Conservation (phyloP, 2,329 filamentous ascomycete genomes). For the Bipolaris victoriae region DNA sequence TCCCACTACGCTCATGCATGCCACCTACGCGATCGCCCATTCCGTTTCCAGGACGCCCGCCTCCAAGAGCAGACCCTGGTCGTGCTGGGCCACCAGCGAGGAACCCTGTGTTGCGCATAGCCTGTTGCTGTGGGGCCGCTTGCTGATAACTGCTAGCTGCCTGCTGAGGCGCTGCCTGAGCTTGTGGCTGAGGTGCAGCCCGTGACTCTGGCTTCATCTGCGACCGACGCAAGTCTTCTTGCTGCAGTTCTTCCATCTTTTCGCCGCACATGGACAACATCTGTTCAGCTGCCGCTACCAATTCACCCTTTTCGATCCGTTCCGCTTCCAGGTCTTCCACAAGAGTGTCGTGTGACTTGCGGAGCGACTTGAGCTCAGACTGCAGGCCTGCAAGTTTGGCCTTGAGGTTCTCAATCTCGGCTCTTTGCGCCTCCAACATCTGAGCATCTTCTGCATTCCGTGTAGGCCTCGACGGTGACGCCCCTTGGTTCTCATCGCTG, state of each 20-base stretch:
- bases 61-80: constrained; percentile 36
- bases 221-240: constrained; percentile 60
- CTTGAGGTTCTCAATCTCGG: constrained; percentile 71
- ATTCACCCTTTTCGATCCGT: constrained; percentile 81
- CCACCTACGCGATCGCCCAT: constrained; percentile 32
- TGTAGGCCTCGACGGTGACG: constrained; percentile 4
- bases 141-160: constrained; percentile 20
- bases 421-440: constrained; percentile 66
- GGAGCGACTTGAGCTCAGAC: constrained; percentile 72
- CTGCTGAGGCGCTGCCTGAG: not conserved
- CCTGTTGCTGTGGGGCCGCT: constrained; percentile 26
- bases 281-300: constrained; percentile 81
- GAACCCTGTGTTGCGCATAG: constrained; percentile 43
- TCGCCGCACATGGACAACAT: constrained; percentile 72
- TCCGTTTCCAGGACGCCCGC: constrained; percentile 33
- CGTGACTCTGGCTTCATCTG: constrained; percentile 44
- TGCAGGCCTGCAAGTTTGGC: constrained; percentile 77
- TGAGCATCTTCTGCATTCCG: constrained; percentile 52
- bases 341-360: constrained; percentile 71
- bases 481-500: constrained; percentile 16
- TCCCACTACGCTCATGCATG: constrained; percentile 19
- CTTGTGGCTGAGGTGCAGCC: constrained; percentile 16
- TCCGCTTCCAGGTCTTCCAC: constrained; percentile 72
- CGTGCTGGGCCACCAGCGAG: constrained; percentile 36
- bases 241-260: constrained; percentile 48